Evolutionary conservation across 306 rosid species (phyloP).

Genomic region (Sicyos baderoa): DNA sequence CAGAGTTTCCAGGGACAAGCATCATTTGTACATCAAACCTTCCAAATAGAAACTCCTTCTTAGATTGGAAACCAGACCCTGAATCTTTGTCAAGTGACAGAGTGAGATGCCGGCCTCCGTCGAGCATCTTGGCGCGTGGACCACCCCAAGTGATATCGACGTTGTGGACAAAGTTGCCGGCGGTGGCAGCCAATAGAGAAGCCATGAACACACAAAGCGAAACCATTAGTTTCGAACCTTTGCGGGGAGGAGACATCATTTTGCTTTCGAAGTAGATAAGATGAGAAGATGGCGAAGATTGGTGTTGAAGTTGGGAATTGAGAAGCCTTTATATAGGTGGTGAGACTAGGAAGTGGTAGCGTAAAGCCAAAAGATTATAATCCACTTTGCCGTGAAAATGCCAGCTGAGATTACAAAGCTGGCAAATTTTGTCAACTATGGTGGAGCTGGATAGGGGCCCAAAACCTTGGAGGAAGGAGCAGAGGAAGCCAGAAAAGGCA

Average conservation of each 20-base stretch:
- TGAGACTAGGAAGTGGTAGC: not conserved
- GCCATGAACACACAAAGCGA: conserved; percentile 11
- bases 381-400: not conserved
- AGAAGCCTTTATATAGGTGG: conserved; percentile 19
- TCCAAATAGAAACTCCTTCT: conserved; percentile 49
- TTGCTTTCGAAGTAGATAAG: not conserved
- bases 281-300: not conserved
- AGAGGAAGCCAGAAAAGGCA: not conserved
- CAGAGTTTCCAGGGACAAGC: conserved; percentile 74
- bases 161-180: conserved; percentile 54
- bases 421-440: conserved; percentile 1
- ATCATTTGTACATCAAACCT: conserved; percentile 69
- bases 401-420: not conserved
- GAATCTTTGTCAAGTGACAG: conserved; percentile 63
- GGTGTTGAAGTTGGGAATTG: conserved; percentile 8
- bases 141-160: conserved; percentile 61
- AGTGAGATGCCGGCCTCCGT: conserved; percentile 56
- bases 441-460: conserved; percentile 11
- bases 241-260: conserved; percentile 22
- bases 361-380: not conserved
- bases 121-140: conserved; percentile 42
- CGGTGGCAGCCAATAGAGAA: conserved; percentile 24
- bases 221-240: not conserved
- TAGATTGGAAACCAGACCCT: conserved; percentile 78
- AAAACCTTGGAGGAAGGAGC: not conserved